These are phyloP conservation scores for Populus pruinosa DNA, from an alignment of 345 rosid genomes.

Conservation along the genomic window DNA sequence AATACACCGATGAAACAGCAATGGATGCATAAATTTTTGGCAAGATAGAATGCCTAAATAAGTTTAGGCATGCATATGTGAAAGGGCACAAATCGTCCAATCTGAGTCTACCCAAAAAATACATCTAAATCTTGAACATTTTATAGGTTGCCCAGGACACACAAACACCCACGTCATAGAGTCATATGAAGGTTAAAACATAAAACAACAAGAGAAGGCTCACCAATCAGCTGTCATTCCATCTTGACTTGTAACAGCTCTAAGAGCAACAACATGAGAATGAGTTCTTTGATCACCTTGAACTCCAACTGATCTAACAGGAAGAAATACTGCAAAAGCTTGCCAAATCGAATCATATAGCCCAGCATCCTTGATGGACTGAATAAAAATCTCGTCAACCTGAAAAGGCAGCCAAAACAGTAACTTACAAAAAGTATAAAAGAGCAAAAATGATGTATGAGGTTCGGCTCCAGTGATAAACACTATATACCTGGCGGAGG, in stretches of 20 bases:
- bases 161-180: neutral
- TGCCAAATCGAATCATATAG: conserved; percentile 95
- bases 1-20: neutral
- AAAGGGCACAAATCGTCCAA: neutral
- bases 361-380: conserved; percentile 93
- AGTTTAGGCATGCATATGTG: neutral
- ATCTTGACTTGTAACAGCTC: conserved; percentile 99
- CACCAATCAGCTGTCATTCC: conserved; percentile 99
- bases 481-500: conserved; percentile 66
- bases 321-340: conserved; percentile 97
- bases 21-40: neutral
- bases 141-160: neutral
- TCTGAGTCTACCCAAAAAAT: neutral
- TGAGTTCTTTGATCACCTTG: conserved; percentile 99
- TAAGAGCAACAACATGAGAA: conserved; percentile 96
- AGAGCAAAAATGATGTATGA: neutral
- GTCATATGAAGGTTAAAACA: neutral
- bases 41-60: neutral
- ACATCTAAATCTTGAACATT: neutral
- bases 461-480: neutral
- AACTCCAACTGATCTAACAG: conserved; percentile 92
- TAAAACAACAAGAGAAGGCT: conserved; percentile 9
- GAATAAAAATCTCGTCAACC: conserved; percentile 98
- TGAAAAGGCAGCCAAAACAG: conserved; percentile 17
- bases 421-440: neutral